Base-by-base conservation (phyloP, 805 yeast species). In the Nakazawaea wickerhamii region DNA sequence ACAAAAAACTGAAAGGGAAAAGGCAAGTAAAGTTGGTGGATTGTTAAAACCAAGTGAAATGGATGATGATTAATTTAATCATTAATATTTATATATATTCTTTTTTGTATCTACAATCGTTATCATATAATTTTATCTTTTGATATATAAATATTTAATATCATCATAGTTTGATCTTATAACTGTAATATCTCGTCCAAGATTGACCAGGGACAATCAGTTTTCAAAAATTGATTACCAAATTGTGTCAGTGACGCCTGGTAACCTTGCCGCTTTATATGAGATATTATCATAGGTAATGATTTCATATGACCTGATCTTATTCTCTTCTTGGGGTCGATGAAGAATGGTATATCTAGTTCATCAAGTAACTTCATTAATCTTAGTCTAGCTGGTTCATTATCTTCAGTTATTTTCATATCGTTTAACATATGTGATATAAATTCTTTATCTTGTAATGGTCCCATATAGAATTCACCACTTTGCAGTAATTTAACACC, bases 1-100 rank as follows among this genome's bases (percentile, higher is more conserved):
- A 59, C 74, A 71, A 50, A 76, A 73, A 58, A 59, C 73, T 47
- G 91, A 86, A 53, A 82, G 81, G 57, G 91, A 87, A 63, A 79
- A 76, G 54, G 96, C 95, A 40, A 70, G 84, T 52, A 79, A 77
- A 65, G 84, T 91, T 52, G 97, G 98, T 55, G 99, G 99, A 38
- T 73, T 91, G 60, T 69, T 93, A 58, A 91, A 89, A 63, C 99
- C 99, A 23, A 80, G 95, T 18, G 99, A 91, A 55, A 75, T 91
- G 77, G 96, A 85, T 51, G 96, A 90, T 57, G 79, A 73, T 38
- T 58, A 39, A 46, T 26, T 27, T 25, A n/a, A 22, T 17, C 35
- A 31, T 31, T 10, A n/a, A 33, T 19, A 33, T 33, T 7, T 35
- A 35, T 22, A 35, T 35, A 23, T 25, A 18, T n/a, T n/a, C n/a